A percentile compares a stretch with the other conserved stretches of the same genome.
These are phyloP conservation scores for Phaeosphaeria sp. DNA, from an alignment of 2,329 filamentous ascomycete genomes.

Conservation along the genomic window DNA sequence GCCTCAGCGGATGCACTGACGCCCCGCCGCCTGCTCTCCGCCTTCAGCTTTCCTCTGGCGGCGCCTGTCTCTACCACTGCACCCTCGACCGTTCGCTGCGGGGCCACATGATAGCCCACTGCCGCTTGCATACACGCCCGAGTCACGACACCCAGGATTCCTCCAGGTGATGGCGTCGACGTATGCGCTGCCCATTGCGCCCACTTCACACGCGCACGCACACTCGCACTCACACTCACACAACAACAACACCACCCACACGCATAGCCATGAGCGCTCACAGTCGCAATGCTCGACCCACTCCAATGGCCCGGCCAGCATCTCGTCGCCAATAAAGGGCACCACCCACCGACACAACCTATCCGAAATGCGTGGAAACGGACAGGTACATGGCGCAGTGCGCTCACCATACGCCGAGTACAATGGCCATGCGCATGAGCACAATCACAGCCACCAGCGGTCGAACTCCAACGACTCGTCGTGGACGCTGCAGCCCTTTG, in stretches of 20 bases:
- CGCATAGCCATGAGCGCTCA: constrained; percentile 47
- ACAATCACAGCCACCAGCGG: constrained; percentile 23
- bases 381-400: constrained; percentile 40
- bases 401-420: constrained; percentile 38
- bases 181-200: constrained; percentile 51
- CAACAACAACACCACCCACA: constrained; percentile 3
- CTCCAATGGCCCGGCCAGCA: constrained; percentile 19
- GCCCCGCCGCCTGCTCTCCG: constrained; percentile 1
- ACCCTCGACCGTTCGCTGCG: neutral
- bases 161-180: constrained; percentile 51
- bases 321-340: constrained; percentile 30
- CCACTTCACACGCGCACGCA: constrained; percentile 22
- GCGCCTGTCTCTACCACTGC: neutral
- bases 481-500: constrained; percentile 38
- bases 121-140: constrained; percentile 16
- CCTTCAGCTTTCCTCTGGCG: neutral
- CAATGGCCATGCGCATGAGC: constrained; percentile 34
- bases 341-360: constrained; percentile 38
- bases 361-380: constrained; percentile 43
- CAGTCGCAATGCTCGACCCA: constrained; percentile 45
- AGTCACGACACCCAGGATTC: constrained; percentile 18
- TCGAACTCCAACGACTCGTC: constrained; percentile 37
- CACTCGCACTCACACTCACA: neutral
- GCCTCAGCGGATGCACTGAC: constrained; percentile 3
- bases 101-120: neutral